These are phyloP conservation scores for Fusarium algeriense DNA, from an alignment of 2,329 filamentous ascomycete genomes.

Conservation along the genomic window DNA sequence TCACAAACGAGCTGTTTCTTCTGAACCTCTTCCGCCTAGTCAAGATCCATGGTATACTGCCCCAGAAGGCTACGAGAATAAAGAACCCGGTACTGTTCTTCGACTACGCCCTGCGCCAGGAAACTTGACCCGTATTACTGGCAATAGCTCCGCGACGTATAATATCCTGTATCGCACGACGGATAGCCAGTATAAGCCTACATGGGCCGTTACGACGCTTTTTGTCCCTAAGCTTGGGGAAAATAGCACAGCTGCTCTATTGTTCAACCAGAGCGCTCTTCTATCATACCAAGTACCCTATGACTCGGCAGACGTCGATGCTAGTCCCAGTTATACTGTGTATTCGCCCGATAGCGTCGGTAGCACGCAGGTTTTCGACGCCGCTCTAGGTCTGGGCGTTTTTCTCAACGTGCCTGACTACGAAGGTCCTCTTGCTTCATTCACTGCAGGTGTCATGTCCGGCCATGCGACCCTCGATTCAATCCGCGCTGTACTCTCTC, in stretches of 20 bases:
- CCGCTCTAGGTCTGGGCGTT: conserved; percentile 29
- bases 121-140: conserved; percentile 35
- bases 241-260: conserved; percentile 17
- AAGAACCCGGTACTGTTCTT: conserved; percentile 40
- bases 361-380: neutral
- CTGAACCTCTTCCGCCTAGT: conserved; percentile 32
- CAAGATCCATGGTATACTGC: conserved; percentile 45
- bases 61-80: conserved; percentile 33
- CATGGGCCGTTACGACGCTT: conserved; percentile 44
- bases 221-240: conserved; percentile 35
- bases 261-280: conserved; percentile 35
- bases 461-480: conserved; percentile 61
- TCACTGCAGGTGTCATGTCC: conserved; percentile 56
- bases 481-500: conserved; percentile 56
- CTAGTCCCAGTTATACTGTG: conserved; percentile 35
- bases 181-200: conserved; percentile 41
- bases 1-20: conserved; percentile 9
- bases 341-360: conserved; percentile 1
- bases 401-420: conserved; percentile 61
- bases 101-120: conserved; percentile 42
- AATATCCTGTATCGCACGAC: conserved; percentile 46
- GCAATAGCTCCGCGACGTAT: conserved; percentile 39
- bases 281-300: conserved; percentile 44
- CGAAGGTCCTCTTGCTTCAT: conserved; percentile 59
- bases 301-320: conserved; percentile 41